Evolutionary conservation across 31 red algal species (phyloP).

Genomic region (Odonthalia washingtoniensis): DNA sequence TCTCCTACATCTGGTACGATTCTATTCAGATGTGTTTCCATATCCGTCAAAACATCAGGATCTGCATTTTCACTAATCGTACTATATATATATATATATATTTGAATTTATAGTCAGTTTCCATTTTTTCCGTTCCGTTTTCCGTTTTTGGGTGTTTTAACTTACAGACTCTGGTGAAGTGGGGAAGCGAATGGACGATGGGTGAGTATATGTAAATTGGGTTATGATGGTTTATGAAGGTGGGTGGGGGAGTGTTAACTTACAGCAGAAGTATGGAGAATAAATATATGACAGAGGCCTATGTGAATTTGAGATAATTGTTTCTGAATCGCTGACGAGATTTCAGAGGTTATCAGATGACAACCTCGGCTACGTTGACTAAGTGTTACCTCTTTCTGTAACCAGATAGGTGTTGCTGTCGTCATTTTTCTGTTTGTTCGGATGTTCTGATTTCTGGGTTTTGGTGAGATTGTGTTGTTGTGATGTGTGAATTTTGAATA

Average conservation of each 20-base stretch:
- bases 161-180: too few relatives aligned
- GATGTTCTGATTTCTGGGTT: not conserved
- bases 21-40: conserved; percentile 73
- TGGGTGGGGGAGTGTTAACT: too few relatives aligned
- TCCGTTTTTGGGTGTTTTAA: too few relatives aligned
- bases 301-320: conserved; percentile 60
- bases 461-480: not conserved
- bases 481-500: not conserved
- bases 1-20: conserved; percentile 77
- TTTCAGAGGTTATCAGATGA: conserved; percentile 77
- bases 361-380: conserved; percentile 58
- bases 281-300: conserved; percentile 82
- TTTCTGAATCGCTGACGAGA: conserved; percentile 37
- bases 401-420: conserved; percentile 33
- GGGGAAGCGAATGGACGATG: too few relatives aligned
- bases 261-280: conserved; percentile 80
- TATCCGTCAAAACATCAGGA: conserved; percentile 79
- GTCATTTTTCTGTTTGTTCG: not conserved
- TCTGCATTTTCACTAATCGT: conserved; percentile 88
- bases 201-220: too few relatives aligned
- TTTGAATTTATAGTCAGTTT: too few relatives aligned
- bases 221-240: too few relatives aligned
- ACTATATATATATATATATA: too few relatives aligned
- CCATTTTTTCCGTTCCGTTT: too few relatives aligned
- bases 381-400: conserved; percentile 59